Evolutionary conservation across 2,329 filamentous ascomycete species (phyloP), one percentile per base, ranked within the genome.

Genomic region (Talaromyces sp.): DNA sequence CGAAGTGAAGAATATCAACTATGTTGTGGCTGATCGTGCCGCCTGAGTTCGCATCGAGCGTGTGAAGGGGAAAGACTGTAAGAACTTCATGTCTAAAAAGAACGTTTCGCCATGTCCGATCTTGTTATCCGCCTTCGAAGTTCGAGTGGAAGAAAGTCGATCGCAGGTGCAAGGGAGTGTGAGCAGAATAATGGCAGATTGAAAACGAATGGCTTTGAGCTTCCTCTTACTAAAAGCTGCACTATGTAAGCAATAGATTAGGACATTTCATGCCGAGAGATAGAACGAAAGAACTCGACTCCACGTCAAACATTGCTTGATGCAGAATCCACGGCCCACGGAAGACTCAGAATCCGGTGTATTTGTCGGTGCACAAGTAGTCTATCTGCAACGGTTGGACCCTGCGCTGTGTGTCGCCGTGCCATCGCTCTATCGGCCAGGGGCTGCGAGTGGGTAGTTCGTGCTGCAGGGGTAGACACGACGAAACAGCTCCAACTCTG

Each of bases 401-500:
- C 52, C 49, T 62, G 60, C 49, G 49, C 7, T 43, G 50, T 14
- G n/a, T 56, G 33, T 24, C 35, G 19, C 33, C 33, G 8, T 19
- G 24, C 27, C 27, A 31, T 31, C 27, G 27, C 19, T 49, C 2
- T 33, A 52, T 50, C 31, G 27, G 35, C 47, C 49, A 62, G 60
- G 60, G 60, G 60, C 27, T 64, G 31, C 54, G 43, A 64, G 14
- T 56, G 62, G 62, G 7, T 43, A 27, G 37, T 59, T 16, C 37
- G 37, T 43, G 56, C 52, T 64, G 62, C 62, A 64, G 62, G 62
- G 62, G 62, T 63, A 63, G 61, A 43, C 24, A 59, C 39, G 54
- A 58, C 52, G 62, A 57, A 58, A 49, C 52, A 58, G 22, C 24
- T 31, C 27, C 27, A 31, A 31, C 33, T 39, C 56, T 59, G 22